Base-by-base conservation (phyloP, 2,329 filamentous ascomycete species). In the Neofusicoccum kwambonambiense region DNA sequence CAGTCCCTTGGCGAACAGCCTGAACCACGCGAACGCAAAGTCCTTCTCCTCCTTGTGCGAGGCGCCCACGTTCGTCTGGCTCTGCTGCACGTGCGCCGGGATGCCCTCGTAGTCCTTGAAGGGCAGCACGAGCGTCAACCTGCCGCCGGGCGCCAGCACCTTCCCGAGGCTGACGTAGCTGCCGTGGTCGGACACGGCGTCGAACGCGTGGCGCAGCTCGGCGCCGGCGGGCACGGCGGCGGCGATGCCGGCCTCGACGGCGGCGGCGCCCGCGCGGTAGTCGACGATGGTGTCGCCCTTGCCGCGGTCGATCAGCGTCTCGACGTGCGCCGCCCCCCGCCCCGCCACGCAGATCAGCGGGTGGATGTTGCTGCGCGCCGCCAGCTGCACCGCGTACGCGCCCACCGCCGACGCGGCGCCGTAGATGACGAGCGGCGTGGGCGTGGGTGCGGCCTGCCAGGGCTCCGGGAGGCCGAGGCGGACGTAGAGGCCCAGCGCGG, bases 311-410 rank as follows among this genome's bases (percentile, higher is more conserved):
- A 89, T 80, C 37, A 87, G 74, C 0, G 70, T 73, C 71, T 84
- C 77, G 3, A 88, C 85, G 68, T 83, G 83, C 2, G 79, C 69
- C 8, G 73, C 73, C 5, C 83, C 83, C 2, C 78, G 76, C 6
- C 87, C 87, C 0, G 87, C 86, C 7, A 89, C 79, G 66, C 81
- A 82, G 67, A 90, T 86, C 49, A 89, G 75, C 0, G 87, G 87
- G 72, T 88, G 85, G 66, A 89, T 85, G 70, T 86, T 84, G 3
- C 67, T 67, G 80, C 81, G 76, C 4, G 68, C 70, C 11, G 85
- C 85, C 15, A 89, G 77, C 72, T 89, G 85, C 49, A 89, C 75
- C 0, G 82, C 82, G 69, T 84, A 89, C 4, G 83, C 76, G 7
- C 87, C 87, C 1, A 89, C 86, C 0, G 86, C 81, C 0, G 82